Evolutionary conservation across 2,329 filamentous ascomycete species (phyloP).

Genomic region (Xylaria sp.): DNA sequence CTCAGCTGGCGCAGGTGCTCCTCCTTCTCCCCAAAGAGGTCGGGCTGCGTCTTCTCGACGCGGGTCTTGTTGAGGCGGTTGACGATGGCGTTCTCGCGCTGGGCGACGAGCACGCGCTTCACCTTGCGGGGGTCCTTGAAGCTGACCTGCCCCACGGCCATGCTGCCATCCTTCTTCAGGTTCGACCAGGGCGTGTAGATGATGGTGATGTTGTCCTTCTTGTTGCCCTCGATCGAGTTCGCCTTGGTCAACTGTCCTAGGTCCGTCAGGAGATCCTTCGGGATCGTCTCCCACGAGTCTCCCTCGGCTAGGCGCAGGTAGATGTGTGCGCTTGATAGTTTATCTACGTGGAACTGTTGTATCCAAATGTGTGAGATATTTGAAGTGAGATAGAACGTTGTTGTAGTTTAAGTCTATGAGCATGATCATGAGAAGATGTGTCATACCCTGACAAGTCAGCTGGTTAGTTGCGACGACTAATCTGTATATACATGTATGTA

Average conservation of each 20-base stretch:
- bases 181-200: constrained; percentile 99
- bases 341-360: constrained; percentile 91
- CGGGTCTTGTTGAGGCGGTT: constrained; percentile 99
- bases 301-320: constrained; percentile 86
- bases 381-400: background rate
- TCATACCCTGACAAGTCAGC: constrained; percentile 44
- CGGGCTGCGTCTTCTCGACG: constrained; percentile 87
- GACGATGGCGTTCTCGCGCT: constrained; percentile 88
- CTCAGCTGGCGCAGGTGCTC: constrained; percentile 77
- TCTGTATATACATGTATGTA: constrained; percentile 9
- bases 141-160: constrained; percentile 93
- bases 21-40: constrained; percentile 84
- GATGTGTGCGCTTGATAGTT: constrained; percentile 94
- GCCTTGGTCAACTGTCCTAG: constrained; percentile 98
- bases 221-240: constrained; percentile 99
- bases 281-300: constrained; percentile 85
- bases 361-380: constrained; percentile 16
- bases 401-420: background rate
- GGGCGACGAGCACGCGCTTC: constrained; percentile 80
- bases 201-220: constrained; percentile 96
- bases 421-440: constrained; percentile 16
- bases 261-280: constrained; percentile 78
- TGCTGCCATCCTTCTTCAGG: constrained; percentile 92
- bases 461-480: background rate
- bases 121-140: constrained; percentile 92